A percentile compares a stretch with the other conserved stretches of the same genome.
Conservation (phyloP, 768 basidiomycete species). For the Boletus insuetus region DNA sequence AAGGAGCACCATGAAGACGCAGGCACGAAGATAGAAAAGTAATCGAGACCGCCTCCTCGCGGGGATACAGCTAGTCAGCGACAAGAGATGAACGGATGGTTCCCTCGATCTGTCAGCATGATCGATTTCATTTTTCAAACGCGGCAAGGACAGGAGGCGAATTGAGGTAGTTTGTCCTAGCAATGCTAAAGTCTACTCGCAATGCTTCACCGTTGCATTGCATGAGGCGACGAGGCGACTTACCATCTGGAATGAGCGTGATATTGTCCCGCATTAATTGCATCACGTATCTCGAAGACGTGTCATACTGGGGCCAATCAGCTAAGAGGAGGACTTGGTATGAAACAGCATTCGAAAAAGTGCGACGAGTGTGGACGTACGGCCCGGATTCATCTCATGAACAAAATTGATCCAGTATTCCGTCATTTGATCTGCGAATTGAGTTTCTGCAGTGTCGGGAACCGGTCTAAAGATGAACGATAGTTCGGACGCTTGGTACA, state of each 20-base stretch:
- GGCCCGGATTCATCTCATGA: constrained; percentile 52
- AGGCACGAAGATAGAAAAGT: no score
- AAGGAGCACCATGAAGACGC: no score
- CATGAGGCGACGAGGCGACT: not conserved
- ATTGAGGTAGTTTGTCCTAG: constrained; percentile 14
- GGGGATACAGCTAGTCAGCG: no score
- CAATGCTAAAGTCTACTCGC: constrained; percentile 7
- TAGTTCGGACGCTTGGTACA: constrained; percentile 16
- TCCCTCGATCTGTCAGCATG: no score
- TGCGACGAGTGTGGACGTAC: constrained; percentile 32
- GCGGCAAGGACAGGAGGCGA: constrained; percentile 10
- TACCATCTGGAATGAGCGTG: constrained; percentile 53
- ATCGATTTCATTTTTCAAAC: constrained; percentile 13
- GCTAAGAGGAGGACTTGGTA: not conserved
- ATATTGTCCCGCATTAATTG: constrained; percentile 53
- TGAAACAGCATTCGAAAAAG: not conserved
- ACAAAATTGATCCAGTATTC: constrained; percentile 59
- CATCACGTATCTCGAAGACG: constrained; percentile 36
- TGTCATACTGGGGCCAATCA: constrained; percentile 45
- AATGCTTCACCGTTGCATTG: not conserved
- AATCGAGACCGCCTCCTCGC: no score
- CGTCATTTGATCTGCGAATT: constrained; percentile 46
- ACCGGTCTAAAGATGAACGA: constrained; percentile 37
- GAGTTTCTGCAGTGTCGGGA: constrained; percentile 40
- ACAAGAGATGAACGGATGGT: no score